Conservation (phyloP, 2,329 filamentous ascomycete species). For the Aphanoascus verrucosus region DNA sequence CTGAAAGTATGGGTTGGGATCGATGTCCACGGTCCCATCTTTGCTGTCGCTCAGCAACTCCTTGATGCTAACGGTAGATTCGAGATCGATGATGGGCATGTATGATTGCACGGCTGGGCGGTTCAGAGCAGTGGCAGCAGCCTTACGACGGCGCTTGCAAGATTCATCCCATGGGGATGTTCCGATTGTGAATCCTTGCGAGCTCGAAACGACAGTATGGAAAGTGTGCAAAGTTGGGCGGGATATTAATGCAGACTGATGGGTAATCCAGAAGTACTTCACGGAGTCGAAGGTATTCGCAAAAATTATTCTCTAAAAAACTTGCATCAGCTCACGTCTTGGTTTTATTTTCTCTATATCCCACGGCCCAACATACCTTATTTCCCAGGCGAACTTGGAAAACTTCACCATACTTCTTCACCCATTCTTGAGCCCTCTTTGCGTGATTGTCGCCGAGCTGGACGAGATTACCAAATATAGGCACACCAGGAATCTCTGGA, state of each 20-base stretch:
- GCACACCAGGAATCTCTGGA: slow-evolving; percentile 51
- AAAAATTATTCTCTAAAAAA: slow-evolving; percentile 55
- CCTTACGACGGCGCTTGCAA: slow-evolving; percentile 65
- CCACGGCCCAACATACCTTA: slow-evolving; percentile 37
- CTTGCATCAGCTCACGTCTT: neutral
- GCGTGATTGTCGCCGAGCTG: slow-evolving; percentile 51
- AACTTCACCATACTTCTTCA: slow-evolving; percentile 51
- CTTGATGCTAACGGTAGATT: slow-evolving; percentile 59
- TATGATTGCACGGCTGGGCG: slow-evolving; percentile 65
- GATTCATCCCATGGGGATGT: slow-evolving; percentile 77
- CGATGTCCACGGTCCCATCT: slow-evolving; percentile 52
- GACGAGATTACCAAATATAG: slow-evolving; percentile 53
- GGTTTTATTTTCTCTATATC: neutral
- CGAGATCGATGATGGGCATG: slow-evolving; percentile 72
- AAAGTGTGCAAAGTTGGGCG: slow-evolving; percentile 72
- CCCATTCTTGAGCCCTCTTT: slow-evolving; percentile 46
- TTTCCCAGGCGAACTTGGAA: slow-evolving; percentile 61
- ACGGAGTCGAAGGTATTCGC: slow-evolving; percentile 69
- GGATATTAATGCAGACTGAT: slow-evolving; percentile 67
- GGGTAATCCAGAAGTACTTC: slow-evolving; percentile 61
- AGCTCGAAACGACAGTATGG: slow-evolving; percentile 64
- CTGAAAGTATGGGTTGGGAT: slow-evolving; percentile 63
- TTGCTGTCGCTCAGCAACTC: slow-evolving; percentile 58
- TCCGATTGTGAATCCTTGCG: slow-evolving; percentile 71
- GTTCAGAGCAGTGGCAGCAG: slow-evolving; percentile 67